Conservation (phyloP, 2,329 filamentous ascomycete genomes). For the Trematosphaeria pertusa region DNA sequence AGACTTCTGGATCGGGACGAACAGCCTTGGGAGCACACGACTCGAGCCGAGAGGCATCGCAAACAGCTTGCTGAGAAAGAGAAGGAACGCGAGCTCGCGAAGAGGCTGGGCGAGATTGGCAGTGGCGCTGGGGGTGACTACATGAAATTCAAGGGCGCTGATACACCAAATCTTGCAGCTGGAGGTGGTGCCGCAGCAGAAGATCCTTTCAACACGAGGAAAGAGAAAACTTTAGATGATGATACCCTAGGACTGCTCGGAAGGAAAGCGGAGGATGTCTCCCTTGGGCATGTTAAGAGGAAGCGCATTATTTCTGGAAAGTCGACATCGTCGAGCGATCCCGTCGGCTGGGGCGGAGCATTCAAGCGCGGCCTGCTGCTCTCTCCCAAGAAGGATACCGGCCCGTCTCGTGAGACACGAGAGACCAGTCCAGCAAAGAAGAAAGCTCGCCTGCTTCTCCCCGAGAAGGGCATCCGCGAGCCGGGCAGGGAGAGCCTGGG, state of each 20-base stretch:
- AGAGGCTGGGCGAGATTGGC: conserved; percentile 69
- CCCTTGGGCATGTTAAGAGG: conserved; percentile 54
- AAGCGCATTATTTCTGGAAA: conserved; percentile 44
- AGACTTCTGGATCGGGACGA: conserved; percentile 69
- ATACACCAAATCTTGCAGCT: conserved; percentile 26
- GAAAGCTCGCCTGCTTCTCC: conserved; percentile 56
- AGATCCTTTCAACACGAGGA: conserved; percentile 20
- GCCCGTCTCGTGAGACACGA: conserved; percentile 30
- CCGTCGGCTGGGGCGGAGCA: conserved; percentile 58
- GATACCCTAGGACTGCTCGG: conserved; percentile 53
- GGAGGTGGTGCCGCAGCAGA: conserved; percentile 22
- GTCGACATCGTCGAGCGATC: conserved; percentile 41
- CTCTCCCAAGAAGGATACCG: conserved; percentile 43
- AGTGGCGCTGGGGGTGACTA: conserved; percentile 74
- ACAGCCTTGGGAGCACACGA: conserved; percentile 53
- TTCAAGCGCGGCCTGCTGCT: conserved; percentile 49
- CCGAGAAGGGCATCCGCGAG: conserved; percentile 57
- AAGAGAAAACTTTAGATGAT: conserved; percentile 22
- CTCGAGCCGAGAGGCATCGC: conserved; percentile 70
- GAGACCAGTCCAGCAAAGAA: conserved; percentile 54
- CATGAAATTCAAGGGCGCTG: conserved; percentile 57
- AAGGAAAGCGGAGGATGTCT: conserved; percentile 51
- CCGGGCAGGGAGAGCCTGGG: conserved; percentile 57
- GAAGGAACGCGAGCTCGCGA: conserved; percentile 75
- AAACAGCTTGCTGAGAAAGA: conserved; percentile 71